Evolutionary conservation across 176 grass and related monocot species (phyloP).

Genomic region (Themeda triandra): DNA sequence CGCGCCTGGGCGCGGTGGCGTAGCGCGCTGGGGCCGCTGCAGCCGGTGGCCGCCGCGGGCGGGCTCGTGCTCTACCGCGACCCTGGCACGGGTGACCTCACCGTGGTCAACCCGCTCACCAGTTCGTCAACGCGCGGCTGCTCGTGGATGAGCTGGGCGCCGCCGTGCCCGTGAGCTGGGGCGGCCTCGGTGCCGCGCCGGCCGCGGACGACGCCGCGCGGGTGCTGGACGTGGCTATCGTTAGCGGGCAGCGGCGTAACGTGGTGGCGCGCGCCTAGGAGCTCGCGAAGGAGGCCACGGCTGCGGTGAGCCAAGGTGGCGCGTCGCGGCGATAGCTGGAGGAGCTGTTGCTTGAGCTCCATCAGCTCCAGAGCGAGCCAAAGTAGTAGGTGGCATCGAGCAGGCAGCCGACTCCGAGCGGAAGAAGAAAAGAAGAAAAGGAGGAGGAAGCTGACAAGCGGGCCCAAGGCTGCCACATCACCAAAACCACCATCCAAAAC

Average conservation of each 20-base stretch:
- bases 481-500: no score
- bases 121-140: slow-evolving; percentile 61
- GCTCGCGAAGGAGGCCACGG: no score
- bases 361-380: not conserved
- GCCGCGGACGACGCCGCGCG: slow-evolving; percentile 8
- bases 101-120: slow-evolving; percentile 77
- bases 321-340: no score
- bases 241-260: no score
- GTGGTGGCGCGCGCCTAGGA: no score
- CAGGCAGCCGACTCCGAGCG: no score
- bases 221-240: slow-evolving; percentile 12
- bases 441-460: no score
- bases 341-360: no score
- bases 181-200: slow-evolving; percentile 28
- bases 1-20: slow-evolving; percentile 34
- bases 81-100: slow-evolving; percentile 24
- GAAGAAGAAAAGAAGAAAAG: no score
- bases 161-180: slow-evolving; percentile 35
- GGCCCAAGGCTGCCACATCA: no score
- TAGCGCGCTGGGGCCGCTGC: slow-evolving; percentile 20
- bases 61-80: slow-evolving; percentile 68
- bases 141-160: slow-evolving; percentile 39
- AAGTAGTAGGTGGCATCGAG: no score
- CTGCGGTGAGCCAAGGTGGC: no score
- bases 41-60: slow-evolving; percentile 61